A percentile compares a stretch with the other conserved stretches of the same genome.
Conservation (phyloP, 495 filamentous ascomycete genomes). For the Podospora australis region DNA sequence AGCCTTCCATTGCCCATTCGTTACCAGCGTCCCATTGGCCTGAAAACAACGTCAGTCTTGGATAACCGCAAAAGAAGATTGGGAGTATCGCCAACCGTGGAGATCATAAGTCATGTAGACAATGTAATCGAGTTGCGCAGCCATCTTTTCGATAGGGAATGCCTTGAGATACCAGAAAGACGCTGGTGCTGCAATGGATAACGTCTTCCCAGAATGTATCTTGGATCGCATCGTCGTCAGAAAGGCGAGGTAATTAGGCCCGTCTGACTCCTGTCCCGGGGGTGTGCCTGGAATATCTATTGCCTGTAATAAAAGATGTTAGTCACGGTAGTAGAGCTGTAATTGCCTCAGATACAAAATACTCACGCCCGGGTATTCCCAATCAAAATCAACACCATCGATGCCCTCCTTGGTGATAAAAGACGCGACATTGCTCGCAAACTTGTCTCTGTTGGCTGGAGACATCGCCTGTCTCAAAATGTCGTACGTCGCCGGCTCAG, state of each 20-base stretch:
- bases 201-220: slow-evolving; percentile 7
- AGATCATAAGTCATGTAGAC: slow-evolving; percentile 36
- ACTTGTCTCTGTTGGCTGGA: slow-evolving; percentile 15
- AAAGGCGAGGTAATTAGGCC: slow-evolving; percentile 11
- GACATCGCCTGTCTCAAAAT: slow-evolving; percentile 22
- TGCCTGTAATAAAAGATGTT: slow-evolving; percentile 14
- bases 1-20: slow-evolving; percentile 10
- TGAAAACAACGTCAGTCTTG: too few relatives aligned
- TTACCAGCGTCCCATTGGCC: slow-evolving; percentile 3
- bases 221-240: slow-evolving; percentile 6
- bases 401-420: slow-evolving; percentile 24
- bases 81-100: slow-evolving; percentile 16
- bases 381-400: slow-evolving; percentile 28
- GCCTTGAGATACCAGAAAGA: slow-evolving; percentile 26
- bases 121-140: slow-evolving; percentile 23
- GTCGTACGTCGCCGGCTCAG: slow-evolving; percentile 14
- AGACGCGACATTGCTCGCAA: slow-evolving; percentile 16
- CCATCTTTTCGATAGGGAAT: slow-evolving; percentile 24
- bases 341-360: not conserved
- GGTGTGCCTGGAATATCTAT: slow-evolving; percentile 24
- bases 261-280: slow-evolving; percentile 8
- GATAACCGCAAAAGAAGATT: not conserved
- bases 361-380: slow-evolving; percentile 33
- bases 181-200: slow-evolving; percentile 26
- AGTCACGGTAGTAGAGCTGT: too few relatives aligned